A percentile compares a stretch with the other conserved stretches of the same genome.
Conservation (phyloP, 208 protist species). For the Porcisia deanei region DNA sequence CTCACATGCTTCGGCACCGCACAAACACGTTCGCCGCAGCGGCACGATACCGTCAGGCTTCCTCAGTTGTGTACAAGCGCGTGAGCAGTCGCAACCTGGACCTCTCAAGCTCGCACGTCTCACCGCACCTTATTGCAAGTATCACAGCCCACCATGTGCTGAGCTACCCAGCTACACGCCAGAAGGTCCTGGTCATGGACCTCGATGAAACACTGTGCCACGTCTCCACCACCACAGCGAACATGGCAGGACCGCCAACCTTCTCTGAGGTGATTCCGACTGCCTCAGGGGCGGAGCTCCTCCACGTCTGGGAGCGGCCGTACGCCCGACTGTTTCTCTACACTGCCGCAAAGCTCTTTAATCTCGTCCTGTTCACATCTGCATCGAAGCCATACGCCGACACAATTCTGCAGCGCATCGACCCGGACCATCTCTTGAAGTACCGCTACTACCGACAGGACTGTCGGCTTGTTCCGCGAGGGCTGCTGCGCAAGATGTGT, state of each 20-base stretch:
- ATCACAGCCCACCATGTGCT: constrained; percentile 87
- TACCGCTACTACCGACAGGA: constrained; percentile 82
- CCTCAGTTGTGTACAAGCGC: constrained; percentile 72
- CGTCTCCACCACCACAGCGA: constrained; percentile 68
- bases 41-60: constrained; percentile 25
- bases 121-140: constrained; percentile 61
- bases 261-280: constrained; percentile 91
- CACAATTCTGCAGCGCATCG: constrained; percentile 83
- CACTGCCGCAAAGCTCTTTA: constrained; percentile 79
- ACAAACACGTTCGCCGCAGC: constrained; percentile 3
- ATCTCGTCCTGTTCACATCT: constrained; percentile 88
- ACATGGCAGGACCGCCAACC: constrained; percentile 64
- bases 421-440: constrained; percentile 66
- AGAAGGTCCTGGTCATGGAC: constrained; percentile 91
- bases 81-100: constrained; percentile 69
- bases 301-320: constrained; percentile 86
- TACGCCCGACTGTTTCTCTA: constrained; percentile 69
- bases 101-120: constrained; percentile 37
- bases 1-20: constrained; percentile 25
- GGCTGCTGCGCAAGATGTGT: constrained; percentile 44
- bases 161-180: constrained; percentile 83
- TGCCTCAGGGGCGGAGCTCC: constrained; percentile 76
- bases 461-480: constrained; percentile 63
- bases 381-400: constrained; percentile 88
- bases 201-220: constrained; percentile 91